Evolutionary conservation across 1,284 basidiomycete species (phyloP).

Genomic region (Austroboletus niveus): DNA sequence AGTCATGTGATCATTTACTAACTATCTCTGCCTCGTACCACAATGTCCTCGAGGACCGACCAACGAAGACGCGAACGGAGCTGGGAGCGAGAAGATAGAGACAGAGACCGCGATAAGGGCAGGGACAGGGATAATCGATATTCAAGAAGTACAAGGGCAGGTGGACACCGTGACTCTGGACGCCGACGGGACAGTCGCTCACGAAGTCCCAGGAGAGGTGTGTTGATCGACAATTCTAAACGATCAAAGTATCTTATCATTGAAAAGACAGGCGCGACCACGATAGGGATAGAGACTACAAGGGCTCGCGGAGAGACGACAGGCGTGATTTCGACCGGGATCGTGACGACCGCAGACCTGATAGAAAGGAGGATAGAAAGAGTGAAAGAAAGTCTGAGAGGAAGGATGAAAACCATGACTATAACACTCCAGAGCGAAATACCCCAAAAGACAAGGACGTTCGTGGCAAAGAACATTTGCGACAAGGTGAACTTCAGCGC

Average conservation of each 20-base stretch:
- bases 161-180: conserved; percentile 43
- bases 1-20: conserved; percentile 29
- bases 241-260: not conserved
- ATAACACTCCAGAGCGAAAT: conserved; percentile 22
- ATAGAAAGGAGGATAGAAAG: conserved; percentile 35
- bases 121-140: conserved; percentile 30
- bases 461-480: conserved; percentile 20
- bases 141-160: conserved; percentile 34
- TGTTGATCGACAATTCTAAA: not conserved
- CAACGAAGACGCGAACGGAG: conserved; percentile 63
- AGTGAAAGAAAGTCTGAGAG: conserved; percentile 22
- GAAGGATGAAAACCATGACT: conserved; percentile 23
- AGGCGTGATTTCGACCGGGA: conserved; percentile 39
- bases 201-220: conserved; percentile 59
- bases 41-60: conserved; percentile 54
- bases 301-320: conserved; percentile 38
- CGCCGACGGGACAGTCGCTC: conserved; percentile 62
- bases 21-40: conserved; percentile 7
- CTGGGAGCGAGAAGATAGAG: conserved; percentile 59
- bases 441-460: conserved; percentile 24
- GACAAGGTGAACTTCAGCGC: conserved; percentile 22
- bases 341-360: conserved; percentile 37
- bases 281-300: conserved; percentile 37
- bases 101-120: conserved; percentile 46
- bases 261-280: conserved; percentile 33